These are phyloP conservation scores for Chlorella variabilis DNA, from an alignment of 163 green algal species.

Conservation along the genomic window DNA sequence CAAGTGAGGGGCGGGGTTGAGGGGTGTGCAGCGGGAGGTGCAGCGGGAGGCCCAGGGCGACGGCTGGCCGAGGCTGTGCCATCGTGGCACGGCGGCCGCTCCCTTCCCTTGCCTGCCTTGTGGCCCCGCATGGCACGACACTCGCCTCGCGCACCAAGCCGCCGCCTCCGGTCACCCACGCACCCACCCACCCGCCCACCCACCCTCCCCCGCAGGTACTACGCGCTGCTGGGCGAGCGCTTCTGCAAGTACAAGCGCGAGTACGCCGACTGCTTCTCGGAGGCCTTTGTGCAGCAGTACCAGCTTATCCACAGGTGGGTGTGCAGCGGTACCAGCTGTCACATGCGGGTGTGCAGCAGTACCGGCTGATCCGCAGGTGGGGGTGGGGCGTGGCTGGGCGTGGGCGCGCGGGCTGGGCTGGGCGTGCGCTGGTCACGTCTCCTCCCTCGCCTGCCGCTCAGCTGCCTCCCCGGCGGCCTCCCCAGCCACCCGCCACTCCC, in stretches of 20 bases:
- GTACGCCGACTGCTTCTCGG: constrained; percentile 81
- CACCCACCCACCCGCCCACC: neutral
- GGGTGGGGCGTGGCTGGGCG: too few relatives aligned
- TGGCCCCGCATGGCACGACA: too few relatives aligned
- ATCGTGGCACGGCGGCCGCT: too few relatives aligned
- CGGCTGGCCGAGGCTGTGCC: too few relatives aligned
- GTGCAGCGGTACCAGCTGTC: neutral
- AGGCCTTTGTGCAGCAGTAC: constrained; percentile 88
- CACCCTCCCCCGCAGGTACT: constrained; percentile 77
- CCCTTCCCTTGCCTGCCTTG: too few relatives aligned
- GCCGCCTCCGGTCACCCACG: neutral
- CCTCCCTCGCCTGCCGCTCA: too few relatives aligned
- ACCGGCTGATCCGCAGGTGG: too few relatives aligned
- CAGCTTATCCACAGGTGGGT: constrained; percentile 77
- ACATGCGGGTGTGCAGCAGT: neutral
- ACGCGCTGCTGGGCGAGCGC: constrained; percentile 92
- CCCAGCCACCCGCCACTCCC: neutral
- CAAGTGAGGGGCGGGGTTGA: constrained; percentile 35
- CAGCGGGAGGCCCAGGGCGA: too few relatives aligned
- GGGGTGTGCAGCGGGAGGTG: too few relatives aligned
- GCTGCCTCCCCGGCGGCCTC: neutral
- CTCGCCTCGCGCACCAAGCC: neutral
- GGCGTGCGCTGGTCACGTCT: too few relatives aligned
- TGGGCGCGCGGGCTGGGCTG: too few relatives aligned
- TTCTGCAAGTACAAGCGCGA: constrained; percentile 88